phyloP scores from a whole-genome alignment of 2,329 filamentous ascomycete genomes.

The Talaromyces piceae region DNA sequence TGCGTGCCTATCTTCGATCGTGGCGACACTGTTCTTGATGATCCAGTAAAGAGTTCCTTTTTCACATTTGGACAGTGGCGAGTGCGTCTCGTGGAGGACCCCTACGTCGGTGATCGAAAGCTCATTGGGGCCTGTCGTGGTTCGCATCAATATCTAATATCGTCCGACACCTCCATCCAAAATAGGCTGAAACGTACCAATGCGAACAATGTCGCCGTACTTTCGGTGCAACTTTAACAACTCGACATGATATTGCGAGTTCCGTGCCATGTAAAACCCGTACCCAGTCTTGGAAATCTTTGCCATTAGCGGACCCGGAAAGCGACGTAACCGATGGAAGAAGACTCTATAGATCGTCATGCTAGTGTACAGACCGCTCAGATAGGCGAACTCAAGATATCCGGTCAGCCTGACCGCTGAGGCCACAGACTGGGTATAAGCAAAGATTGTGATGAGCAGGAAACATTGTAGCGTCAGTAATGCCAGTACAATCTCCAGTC shows the following conservation, averaged over 20 bases:
- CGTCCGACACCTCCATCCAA: too few relatives aligned
- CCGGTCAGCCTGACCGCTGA: neutral
- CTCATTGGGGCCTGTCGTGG: neutral
- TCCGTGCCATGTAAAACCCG: neutral
- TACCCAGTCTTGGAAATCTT: constrained; percentile 13
- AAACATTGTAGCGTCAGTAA: neutral
- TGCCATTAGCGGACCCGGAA: constrained; percentile 9
- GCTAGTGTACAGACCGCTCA: constrained; percentile 1
- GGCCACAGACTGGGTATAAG: neutral
- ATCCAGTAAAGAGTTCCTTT: constrained; percentile 9
- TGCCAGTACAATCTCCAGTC: neutral
- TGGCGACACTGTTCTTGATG: constrained; percentile 2
- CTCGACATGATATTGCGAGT: constrained; percentile 16
- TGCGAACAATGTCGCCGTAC: constrained; percentile 29
- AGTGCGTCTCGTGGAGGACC: constrained; percentile 4
- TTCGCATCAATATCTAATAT: too few relatives aligned
- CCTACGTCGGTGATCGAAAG: constrained; percentile 4
- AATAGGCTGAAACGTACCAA: constrained; percentile 37
- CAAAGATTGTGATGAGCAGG: neutral
- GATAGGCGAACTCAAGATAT: neutral
- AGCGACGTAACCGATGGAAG: constrained; percentile 8
- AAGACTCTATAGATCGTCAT: constrained; percentile 9
- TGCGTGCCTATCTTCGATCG: neutral
- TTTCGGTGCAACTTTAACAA: constrained; percentile 21
- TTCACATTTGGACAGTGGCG: constrained; percentile 3